Evolutionary conservation across 305 asterid genomes (phyloP), one percentile per base, ranked within the genome.

Genomic region (Nicotiana rustica): DNA sequence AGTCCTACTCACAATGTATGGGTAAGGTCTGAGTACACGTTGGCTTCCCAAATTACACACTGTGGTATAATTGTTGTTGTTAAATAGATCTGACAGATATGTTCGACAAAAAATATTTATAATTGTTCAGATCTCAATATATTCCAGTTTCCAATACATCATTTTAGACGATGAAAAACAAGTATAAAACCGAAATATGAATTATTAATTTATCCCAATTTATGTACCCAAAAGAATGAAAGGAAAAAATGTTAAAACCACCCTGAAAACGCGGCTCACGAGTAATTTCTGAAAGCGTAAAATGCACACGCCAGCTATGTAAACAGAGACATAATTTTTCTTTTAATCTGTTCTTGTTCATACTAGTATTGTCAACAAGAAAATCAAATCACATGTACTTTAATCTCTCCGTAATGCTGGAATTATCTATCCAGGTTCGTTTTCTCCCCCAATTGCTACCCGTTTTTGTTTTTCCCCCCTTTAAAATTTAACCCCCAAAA

Each of bases 221-320:
- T 31, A 31, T 66, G 61, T 31, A 65, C 25, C 64, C 19, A 12
- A 65, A 62, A 21, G 14, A 10, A 52, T 9, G 25, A 55, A 55
- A 55, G 18, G 5, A 4, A 17, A 73, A 15, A 14, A 75, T 25
- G 8, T 8, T 7, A 14, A 52, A 25, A 10, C 47, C 65, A 52
- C 47, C 80, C 80, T 52, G 65, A 52, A 55, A 52, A 75, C 80
- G 35, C 80, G 80, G 80, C 1, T 52, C 44, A 75, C 47, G 64
- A 75, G 80, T 75, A 41, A 52, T 75, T 41, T 6, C 29, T 38
- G 17, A 14, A 52, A 75, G 8, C 65, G 47, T 38, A 44, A 35
- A 73, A 71, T 19, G 4, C 44, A 75, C 79, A 52, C 64, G 64
- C 44, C 44, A 75, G 79, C 64, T 75, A 25, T 49, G 64, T 52